Base-by-base conservation (phyloP, 768 basidiomycete species). In the Lenzites betulinus region DNA sequence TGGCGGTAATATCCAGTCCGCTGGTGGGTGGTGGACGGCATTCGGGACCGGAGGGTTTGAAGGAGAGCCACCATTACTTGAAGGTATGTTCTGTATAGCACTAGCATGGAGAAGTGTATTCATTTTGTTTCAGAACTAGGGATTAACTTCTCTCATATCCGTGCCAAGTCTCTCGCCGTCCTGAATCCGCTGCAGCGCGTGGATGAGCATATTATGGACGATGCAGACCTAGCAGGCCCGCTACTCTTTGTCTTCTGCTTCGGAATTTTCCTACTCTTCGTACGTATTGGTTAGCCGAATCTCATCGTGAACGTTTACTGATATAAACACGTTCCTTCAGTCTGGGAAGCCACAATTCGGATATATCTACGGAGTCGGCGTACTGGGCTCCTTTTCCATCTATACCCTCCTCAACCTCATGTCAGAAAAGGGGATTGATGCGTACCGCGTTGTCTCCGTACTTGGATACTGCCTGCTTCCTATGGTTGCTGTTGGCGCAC, bases 271-370 rank as follows among this genome's bases (percentile, higher is more conserved):
- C 82, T 99, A 1, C 84, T 99, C 51, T 84, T 98, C 63, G 97
- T 98, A 58, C 69, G 94, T 85, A 3, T 25, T 9, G 5, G 12
- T 22, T 9, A 2, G 22, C 11, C 20, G 1, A 13, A 7, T 46
- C 2, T 13, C 12, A 13, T 25, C 2, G 22, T 8, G 3, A 1
- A 13, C 13, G 11, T 25, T 22, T 9, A 20, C 9, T 13, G 28
- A 11, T 50, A 39, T 18, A 15, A 26, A 23, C 30, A 13, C n/a
- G n/a, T n/a, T n/a, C n/a, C n/a, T 36, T 26, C 42, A 99, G 97
- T 97, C 96, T 7, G 97, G 97, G 59, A 98, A 97, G 79, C 92
- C 93, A 4, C 97, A 98, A 72, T 99, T 99, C 75, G 94, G 92
- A 50, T 98, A 98, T 74, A 98, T 98, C 60, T 99, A 99, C 73